Conservation (phyloP, 2,329 filamentous ascomycete species). For the Dactylonectria estremocensis region DNA sequence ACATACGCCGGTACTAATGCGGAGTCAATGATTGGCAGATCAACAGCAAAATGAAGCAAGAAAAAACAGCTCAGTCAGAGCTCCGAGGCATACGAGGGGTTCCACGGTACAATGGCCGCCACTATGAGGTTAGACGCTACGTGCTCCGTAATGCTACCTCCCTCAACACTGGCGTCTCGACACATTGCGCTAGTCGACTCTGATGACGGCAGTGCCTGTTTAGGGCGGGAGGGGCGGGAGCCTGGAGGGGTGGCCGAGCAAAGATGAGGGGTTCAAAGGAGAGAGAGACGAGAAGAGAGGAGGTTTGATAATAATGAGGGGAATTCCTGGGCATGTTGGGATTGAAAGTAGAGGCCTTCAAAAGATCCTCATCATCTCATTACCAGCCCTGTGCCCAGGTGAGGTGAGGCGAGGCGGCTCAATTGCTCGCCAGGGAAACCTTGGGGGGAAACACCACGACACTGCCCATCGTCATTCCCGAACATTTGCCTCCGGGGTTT, state of each 20-base stretch:
- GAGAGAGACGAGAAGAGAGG: neutral
- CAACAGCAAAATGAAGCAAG: slow-evolving; percentile 13
- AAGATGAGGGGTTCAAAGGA: slow-evolving; percentile 33
- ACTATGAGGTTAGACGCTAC: slow-evolving; percentile 21
- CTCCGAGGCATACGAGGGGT: slow-evolving; percentile 33
- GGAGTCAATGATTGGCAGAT: slow-evolving; percentile 41
- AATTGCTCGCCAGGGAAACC: slow-evolving; percentile 3
- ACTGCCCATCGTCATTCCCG: slow-evolving; percentile 10
- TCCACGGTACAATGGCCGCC: slow-evolving; percentile 24
- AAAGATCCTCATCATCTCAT: neutral
- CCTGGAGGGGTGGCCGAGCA: slow-evolving; percentile 21
- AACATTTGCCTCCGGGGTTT: slow-evolving; percentile 14
- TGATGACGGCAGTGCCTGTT: slow-evolving; percentile 47
- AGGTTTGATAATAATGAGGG: slow-evolving; percentile 10
- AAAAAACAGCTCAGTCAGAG: slow-evolving; percentile 19
- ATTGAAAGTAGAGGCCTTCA: slow-evolving; percentile 9
- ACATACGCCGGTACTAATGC: slow-evolving; percentile 36
- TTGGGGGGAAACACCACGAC: neutral
- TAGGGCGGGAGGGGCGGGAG: slow-evolving; percentile 22
- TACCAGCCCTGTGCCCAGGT: neutral
- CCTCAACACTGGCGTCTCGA: slow-evolving; percentile 34
- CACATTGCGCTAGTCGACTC: slow-evolving; percentile 45
- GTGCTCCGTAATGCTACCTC: slow-evolving; percentile 14
- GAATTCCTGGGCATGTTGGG: neutral
- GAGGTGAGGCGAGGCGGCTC: slow-evolving; percentile 15